Conservation (phyloP, 2,329 filamentous ascomycete species). For the Akanthomyces muscarius region DNA sequence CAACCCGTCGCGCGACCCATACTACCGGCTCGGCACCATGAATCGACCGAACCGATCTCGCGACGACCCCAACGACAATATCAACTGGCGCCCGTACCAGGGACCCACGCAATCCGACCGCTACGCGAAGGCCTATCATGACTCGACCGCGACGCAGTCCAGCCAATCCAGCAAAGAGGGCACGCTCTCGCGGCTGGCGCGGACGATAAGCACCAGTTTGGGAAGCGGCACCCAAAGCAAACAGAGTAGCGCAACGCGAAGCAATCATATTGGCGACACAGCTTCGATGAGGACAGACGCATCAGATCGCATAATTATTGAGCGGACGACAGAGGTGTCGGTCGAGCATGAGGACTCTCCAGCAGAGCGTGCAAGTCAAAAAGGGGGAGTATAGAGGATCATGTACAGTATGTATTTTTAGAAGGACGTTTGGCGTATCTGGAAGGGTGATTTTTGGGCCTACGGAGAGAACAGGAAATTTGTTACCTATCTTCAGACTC, state of each 20-base stretch:
- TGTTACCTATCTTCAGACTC: no score
- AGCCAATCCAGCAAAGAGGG: not conserved
- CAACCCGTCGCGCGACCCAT: conserved; percentile 8
- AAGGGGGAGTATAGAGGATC: not conserved
- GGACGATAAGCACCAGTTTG: not conserved
- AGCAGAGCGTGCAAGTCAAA: not conserved
- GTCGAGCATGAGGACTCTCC: not conserved
- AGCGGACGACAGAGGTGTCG: conserved; percentile 8
- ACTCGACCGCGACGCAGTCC: not conserved
- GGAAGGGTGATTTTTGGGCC: no score
- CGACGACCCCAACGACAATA: not conserved
- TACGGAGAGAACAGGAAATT: no score
- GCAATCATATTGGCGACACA: not conserved
- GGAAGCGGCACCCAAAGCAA: not conserved
- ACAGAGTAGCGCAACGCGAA: not conserved
- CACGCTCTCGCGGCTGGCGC: not conserved
- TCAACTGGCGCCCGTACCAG: conserved; percentile 14
- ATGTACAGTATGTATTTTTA: not conserved
- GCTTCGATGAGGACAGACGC: conserved; percentile 1
- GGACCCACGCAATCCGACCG: not conserved
- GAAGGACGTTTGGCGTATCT: no score
- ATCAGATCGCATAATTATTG: conserved; percentile 13
- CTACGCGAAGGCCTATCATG: conserved; percentile 2
- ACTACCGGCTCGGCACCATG: conserved; percentile 17
- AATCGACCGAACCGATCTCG: not conserved